A percentile compares a stretch with the other conserved stretches of the same genome.
phyloP scores from a whole-genome alignment of 352 stramenopile species.

The Halophytophthora batemanensis region DNA sequence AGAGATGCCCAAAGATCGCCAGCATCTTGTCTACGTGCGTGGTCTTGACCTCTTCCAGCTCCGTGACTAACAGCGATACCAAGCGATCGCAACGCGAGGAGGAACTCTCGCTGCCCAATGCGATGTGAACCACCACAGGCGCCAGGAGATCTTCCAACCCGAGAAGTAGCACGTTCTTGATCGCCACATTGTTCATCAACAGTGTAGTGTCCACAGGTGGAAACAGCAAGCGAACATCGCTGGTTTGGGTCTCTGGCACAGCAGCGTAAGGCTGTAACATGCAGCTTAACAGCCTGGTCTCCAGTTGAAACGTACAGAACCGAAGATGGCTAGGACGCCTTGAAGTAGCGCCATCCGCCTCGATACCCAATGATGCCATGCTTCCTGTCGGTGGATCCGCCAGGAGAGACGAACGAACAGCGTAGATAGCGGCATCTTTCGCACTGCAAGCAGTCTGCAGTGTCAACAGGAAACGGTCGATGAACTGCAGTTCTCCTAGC shows the following conservation, averaged over 20 bases:
- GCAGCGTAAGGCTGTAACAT: conserved; percentile 7
- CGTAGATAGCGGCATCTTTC: conserved; percentile 3
- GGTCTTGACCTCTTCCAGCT: conserved; percentile 66
- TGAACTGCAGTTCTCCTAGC: conserved; percentile 32
- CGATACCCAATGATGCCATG: conserved; percentile 23
- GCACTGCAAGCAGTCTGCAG: conserved; percentile 24
- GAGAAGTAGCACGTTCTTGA: conserved; percentile 46
- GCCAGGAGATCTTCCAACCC: conserved; percentile 30
- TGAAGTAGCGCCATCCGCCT: conserved; percentile 2
- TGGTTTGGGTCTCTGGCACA: no score
- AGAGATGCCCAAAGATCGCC: conserved; percentile 31
- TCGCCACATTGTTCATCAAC: conserved; percentile 35
- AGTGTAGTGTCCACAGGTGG: conserved; percentile 30
- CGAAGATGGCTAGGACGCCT: conserved; percentile 10
- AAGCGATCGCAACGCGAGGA: conserved; percentile 40
- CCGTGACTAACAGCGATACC: conserved; percentile 45
- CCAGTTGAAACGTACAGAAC: conserved; percentile 14
- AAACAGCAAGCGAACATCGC: neutral
- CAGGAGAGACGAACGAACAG: neutral
- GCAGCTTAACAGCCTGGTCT: conserved; percentile 13
- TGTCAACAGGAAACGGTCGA: conserved; percentile 52
- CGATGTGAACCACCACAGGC: conserved; percentile 14
- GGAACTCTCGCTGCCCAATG: conserved; percentile 12
- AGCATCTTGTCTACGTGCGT: conserved; percentile 44
- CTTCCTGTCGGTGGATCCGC: conserved; percentile 3